Evolutionary conservation across 768 basidiomycete genomes (phyloP).

Genomic region (Tylopilus vinaceipallidus): DNA sequence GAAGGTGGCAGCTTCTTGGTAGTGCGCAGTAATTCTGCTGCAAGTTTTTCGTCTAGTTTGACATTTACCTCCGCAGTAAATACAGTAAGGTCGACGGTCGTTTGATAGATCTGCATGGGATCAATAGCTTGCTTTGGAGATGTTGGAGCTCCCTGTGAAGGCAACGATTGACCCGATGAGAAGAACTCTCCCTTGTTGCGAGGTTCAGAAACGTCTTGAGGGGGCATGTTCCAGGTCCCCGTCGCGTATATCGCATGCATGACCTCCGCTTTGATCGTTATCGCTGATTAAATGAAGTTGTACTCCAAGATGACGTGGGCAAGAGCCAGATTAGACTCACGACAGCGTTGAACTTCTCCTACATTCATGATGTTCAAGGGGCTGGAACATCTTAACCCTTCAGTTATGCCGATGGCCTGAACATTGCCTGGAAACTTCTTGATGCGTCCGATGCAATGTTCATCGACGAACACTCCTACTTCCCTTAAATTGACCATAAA

Average conservation of each 20-base stretch:
- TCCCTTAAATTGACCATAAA: slow-evolving; percentile 82
- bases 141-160: no score
- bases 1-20: slow-evolving; percentile 4
- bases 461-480: slow-evolving; percentile 81
- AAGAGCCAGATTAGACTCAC: background rate
- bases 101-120: no score
- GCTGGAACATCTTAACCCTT: slow-evolving; percentile 54
- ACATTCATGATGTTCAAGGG: slow-evolving; percentile 68
- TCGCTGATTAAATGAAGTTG: slow-evolving; percentile 40
- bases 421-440: slow-evolving; percentile 59
- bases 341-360: slow-evolving; percentile 38
- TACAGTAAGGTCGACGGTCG: slow-evolving; percentile 24
- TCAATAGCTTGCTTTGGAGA: background rate
- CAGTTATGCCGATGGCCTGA: slow-evolving; percentile 49
- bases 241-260: slow-evolving; percentile 55
- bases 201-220: background rate
- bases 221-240: no score
- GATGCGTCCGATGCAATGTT: slow-evolving; percentile 64
- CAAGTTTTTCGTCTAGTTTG: background rate
- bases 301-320: background rate
- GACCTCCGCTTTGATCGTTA: slow-evolving; percentile 76
- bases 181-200: background rate
- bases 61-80: slow-evolving; percentile 21
- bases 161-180: background rate
- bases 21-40: background rate